These are phyloP conservation scores for Ophiocordyceps sinensis DNA, from an alignment of 2,329 filamentous ascomycete species.

Conservation along the genomic window DNA sequence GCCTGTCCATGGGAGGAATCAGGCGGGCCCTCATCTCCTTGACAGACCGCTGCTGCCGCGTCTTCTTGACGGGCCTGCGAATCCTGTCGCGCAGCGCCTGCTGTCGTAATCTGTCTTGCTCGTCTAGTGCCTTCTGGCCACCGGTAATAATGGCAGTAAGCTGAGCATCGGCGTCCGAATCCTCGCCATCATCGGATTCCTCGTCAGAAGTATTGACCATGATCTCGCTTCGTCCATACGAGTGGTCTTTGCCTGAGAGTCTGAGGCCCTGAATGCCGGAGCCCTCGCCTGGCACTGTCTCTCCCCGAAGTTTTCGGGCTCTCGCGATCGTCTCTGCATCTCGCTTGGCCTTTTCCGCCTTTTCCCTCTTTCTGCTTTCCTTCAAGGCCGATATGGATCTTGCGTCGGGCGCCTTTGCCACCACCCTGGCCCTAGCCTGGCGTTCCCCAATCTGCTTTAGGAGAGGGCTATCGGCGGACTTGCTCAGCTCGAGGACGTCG, in stretches of 20 bases:
- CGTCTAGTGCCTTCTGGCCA: slow-evolving; percentile 32
- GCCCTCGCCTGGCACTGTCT: slow-evolving; percentile 47
- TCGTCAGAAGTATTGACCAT: slow-evolving; percentile 81
- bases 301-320: slow-evolving; percentile 35
- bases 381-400: slow-evolving; percentile 37
- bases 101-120: slow-evolving; percentile 29
- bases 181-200: slow-evolving; percentile 52
- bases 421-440: slow-evolving; percentile 8
- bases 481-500: slow-evolving; percentile 30
- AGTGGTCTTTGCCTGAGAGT: slow-evolving; percentile 65
- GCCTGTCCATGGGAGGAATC: slow-evolving; percentile 69
- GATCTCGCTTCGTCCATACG: slow-evolving; percentile 56
- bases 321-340: slow-evolving; percentile 59
- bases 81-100: slow-evolving; percentile 38
- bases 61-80: slow-evolving; percentile 68
- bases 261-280: slow-evolving; percentile 62
- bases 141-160: slow-evolving; percentile 33
- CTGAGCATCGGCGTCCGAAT: slow-evolving; percentile 35
- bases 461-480: slow-evolving; percentile 30
- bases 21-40: slow-evolving; percentile 92
- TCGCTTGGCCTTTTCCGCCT: slow-evolving; percentile 58
- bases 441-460: slow-evolving; percentile 31
- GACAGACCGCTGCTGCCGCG: slow-evolving; percentile 62
- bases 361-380: slow-evolving; percentile 59
- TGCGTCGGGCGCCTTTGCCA: slow-evolving; percentile 15